Evolutionary conservation across 2,329 filamentous ascomycete genomes (phyloP).

Genomic region (Sporothrix variecibatus): DNA sequence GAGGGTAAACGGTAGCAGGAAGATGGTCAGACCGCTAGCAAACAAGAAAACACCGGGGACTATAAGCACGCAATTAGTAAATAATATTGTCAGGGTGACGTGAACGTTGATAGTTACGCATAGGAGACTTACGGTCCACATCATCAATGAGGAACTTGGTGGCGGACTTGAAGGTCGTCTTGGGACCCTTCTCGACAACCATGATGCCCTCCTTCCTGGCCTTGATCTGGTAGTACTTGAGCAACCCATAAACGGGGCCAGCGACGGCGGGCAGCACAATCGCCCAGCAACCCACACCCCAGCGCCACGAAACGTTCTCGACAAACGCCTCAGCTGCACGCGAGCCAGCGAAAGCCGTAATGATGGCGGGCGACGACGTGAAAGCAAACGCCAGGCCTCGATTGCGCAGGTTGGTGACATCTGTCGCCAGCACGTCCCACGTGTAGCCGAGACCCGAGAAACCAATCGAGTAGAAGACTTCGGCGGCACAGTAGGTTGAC

Average conservation of each 20-base stretch:
- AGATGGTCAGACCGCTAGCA: constrained; percentile 57
- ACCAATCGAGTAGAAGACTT: constrained; percentile 63
- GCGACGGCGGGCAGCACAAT: constrained; percentile 61
- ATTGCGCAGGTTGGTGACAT: constrained; percentile 64
- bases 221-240: constrained; percentile 59
- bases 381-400: constrained; percentile 63
- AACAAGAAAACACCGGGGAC: constrained; percentile 58
- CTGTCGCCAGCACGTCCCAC: constrained; percentile 54
- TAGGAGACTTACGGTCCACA: not conserved
- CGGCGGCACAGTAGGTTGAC: constrained; percentile 48
- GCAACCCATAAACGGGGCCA: constrained; percentile 57
- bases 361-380: constrained; percentile 62
- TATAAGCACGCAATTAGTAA: too few relatives aligned
- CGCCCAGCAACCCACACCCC: constrained; percentile 63
- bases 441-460: constrained; percentile 52
- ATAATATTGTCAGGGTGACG: too few relatives aligned
- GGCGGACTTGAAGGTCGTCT: constrained; percentile 49
- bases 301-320: constrained; percentile 57
- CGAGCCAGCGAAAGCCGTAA: constrained; percentile 50
- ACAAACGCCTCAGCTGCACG: constrained; percentile 48
- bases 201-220: constrained; percentile 52
- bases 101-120: too few relatives aligned
- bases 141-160: constrained; percentile 35
- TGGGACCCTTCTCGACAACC: constrained; percentile 36
- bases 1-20: constrained; percentile 67